These are phyloP conservation scores for Pseudogymnoascus sp. DNA, from an alignment of 2,329 filamentous ascomycete genomes.

Conservation along the genomic window DNA sequence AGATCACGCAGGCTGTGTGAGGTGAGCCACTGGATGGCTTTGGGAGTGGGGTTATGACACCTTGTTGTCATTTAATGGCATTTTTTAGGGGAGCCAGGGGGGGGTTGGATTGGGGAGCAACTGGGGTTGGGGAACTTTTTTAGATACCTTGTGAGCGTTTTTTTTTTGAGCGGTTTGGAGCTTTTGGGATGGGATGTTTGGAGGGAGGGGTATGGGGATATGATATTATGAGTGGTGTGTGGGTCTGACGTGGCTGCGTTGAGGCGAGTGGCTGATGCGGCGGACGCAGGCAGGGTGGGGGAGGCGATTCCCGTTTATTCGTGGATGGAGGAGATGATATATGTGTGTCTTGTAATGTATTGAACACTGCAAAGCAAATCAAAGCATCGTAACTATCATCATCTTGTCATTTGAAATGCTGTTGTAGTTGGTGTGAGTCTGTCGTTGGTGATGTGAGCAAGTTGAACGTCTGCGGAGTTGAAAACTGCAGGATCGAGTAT, in stretches of 20 bases:
- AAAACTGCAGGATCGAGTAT: too few relatives aligned
- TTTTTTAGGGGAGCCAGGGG: not conserved
- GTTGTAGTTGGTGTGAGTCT: not conserved
- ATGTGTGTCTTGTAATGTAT: constrained; percentile 8
- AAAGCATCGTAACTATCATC: not conserved
- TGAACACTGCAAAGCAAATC: constrained; percentile 4
- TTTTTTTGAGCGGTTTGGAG: constrained; percentile 7
- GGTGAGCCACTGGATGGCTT: not conserved
- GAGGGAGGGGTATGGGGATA: not conserved
- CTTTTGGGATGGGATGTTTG: not conserved
- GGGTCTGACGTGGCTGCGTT: not conserved
- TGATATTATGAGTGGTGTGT: not conserved
- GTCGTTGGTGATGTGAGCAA: not conserved
- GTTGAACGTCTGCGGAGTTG: not conserved
- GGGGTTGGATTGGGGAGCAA: not conserved
- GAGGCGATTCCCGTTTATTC: not conserved
- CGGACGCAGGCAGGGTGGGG: not conserved
- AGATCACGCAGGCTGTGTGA: constrained; percentile 14
- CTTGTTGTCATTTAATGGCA: not conserved
- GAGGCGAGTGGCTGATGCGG: not conserved
- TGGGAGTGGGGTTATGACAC: not conserved
- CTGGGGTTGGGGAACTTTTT: not conserved
- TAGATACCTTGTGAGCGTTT: constrained; percentile 6
- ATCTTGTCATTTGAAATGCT: not conserved
- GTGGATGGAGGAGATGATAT: not conserved